Conservation (phyloP, 768 basidiomycete genomes). For the Hydnum rufescens region DNA sequence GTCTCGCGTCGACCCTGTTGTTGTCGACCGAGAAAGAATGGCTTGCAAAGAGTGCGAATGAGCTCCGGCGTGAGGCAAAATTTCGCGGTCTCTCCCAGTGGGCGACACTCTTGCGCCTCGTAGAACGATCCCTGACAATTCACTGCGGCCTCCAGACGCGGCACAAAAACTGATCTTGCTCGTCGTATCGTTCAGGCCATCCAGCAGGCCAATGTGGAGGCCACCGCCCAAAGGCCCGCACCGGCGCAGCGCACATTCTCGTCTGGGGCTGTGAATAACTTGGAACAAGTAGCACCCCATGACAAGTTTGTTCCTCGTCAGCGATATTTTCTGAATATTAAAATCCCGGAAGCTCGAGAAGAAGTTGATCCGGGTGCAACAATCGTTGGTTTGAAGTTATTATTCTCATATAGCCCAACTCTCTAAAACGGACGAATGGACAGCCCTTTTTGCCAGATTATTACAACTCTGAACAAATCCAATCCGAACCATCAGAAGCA, state of each 20-base stretch:
- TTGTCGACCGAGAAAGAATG: slow-evolving; percentile 31
- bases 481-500: slow-evolving; percentile 10
- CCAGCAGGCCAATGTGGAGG: slow-evolving; percentile 16
- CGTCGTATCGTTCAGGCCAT: slow-evolving; percentile 32
- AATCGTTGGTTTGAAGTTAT: slow-evolving; percentile 6
- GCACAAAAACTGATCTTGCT: slow-evolving; percentile 38
- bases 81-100: slow-evolving; percentile 37
- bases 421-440: not conserved
- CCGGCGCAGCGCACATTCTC: slow-evolving; percentile 1
- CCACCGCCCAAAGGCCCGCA: not conserved
- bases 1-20: slow-evolving; percentile 33
- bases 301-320: slow-evolving; percentile 5
- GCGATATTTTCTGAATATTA: slow-evolving; percentile 3
- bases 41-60: slow-evolving; percentile 27
- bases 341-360: slow-evolving; percentile 8
- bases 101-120: slow-evolving; percentile 8
- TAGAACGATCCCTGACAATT: slow-evolving; percentile 7
- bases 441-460: slow-evolving; percentile 44
- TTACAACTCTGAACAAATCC: slow-evolving; percentile 18
- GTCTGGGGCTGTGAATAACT: not conserved
- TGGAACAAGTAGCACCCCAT: not conserved
- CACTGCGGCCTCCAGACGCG: slow-evolving; percentile 23
- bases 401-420: slow-evolving; percentile 6
- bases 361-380: slow-evolving; percentile 13
- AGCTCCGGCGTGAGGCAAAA: slow-evolving; percentile 34